Conservation (phyloP, 768 basidiomycete species). For the Pholiota molesta region DNA sequence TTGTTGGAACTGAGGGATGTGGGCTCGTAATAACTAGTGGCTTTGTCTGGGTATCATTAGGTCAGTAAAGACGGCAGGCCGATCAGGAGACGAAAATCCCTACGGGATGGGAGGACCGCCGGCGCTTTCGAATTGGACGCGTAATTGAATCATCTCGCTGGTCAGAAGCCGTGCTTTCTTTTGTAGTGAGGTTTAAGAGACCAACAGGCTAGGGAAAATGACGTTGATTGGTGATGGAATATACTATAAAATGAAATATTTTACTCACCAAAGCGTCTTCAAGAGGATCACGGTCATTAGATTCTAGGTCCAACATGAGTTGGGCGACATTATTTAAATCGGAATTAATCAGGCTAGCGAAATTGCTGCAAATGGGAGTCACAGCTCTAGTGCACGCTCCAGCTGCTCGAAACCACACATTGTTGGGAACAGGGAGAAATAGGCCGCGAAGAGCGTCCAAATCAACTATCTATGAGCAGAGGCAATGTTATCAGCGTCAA, state of each 20-base stretch:
- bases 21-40: slow-evolving; percentile 33
- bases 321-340: slow-evolving; percentile 46
- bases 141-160: background rate
- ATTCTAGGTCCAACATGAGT: slow-evolving; percentile 45
- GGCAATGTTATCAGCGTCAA: background rate
- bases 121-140: slow-evolving; percentile 23
- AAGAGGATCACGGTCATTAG: slow-evolving; percentile 17
- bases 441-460: slow-evolving; percentile 28
- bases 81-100: slow-evolving; percentile 3
- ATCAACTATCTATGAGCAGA: slow-evolving; percentile 30
- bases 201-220: slow-evolving; percentile 18
- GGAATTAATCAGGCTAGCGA: slow-evolving; percentile 36
- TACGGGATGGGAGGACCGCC: slow-evolving; percentile 25
- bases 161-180: background rate
- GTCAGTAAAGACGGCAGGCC: background rate
- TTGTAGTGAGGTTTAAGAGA: slow-evolving; percentile 10
- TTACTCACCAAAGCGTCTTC: slow-evolving; percentile 24
- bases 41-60: slow-evolving; percentile 4
- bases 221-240: background rate
- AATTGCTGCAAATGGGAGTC: slow-evolving; percentile 34
- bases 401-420: slow-evolving; percentile 31
- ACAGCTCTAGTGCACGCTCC: slow-evolving; percentile 32
- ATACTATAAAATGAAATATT: background rate
- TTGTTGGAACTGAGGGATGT: slow-evolving; percentile 46
- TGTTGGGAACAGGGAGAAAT: slow-evolving; percentile 25